Conservation (phyloP, 345 rosid species). For the Citropsis articulata region DNA sequence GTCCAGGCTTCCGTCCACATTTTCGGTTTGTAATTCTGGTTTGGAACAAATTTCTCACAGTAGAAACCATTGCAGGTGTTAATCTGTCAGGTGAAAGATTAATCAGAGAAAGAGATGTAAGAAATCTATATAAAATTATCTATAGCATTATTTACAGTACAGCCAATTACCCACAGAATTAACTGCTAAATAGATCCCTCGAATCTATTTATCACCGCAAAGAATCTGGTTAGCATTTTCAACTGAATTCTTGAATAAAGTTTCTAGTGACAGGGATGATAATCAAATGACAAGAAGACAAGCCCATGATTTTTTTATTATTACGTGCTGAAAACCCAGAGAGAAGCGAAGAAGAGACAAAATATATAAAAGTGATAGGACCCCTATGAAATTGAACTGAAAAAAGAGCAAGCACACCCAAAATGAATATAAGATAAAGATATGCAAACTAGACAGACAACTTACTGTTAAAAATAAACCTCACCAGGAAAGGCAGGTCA, state of each 20-base stretch:
- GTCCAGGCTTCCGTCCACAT: constrained; percentile 99
- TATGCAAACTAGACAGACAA: constrained; percentile 13
- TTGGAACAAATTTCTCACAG: constrained; percentile 73
- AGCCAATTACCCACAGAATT: neutral
- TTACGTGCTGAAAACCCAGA: neutral
- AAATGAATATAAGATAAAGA: constrained; percentile 6
- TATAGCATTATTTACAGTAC: neutral
- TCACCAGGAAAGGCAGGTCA: constrained; percentile 21
- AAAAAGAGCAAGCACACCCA: neutral
- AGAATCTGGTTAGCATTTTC: neutral
- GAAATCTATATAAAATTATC: neutral
- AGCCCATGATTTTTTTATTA: neutral
- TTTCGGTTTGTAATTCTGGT: constrained; percentile 62
- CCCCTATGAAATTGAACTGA: constrained; percentile 11
- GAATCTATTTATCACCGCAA: neutral
- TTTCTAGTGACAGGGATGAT: neutral
- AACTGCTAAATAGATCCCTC: neutral
- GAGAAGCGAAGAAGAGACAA: neutral
- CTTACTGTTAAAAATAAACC: constrained; percentile 12
- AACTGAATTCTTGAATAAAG: neutral
- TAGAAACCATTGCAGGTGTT: constrained; percentile 91
- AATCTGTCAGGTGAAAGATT: constrained; percentile 40
- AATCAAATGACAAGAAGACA: constrained; percentile 4
- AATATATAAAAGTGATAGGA: constrained; percentile 3
- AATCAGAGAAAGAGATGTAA: neutral